phyloP scores from a whole-genome alignment of 495 filamentous ascomycete species.

The Podospora australis region DNA sequence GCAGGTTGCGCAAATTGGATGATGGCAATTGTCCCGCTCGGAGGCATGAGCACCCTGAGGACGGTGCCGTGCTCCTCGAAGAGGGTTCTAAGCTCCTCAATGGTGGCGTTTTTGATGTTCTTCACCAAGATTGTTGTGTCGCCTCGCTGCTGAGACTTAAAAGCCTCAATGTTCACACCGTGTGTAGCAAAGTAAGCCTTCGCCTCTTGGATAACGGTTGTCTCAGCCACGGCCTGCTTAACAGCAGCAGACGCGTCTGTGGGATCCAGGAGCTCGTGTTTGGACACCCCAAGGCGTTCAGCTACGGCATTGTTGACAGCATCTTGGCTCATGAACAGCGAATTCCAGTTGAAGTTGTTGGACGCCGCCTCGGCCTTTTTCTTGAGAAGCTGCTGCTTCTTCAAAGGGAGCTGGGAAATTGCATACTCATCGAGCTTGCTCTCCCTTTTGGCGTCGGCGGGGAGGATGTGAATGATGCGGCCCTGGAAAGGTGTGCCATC shows the following conservation, averaged over 20 bases:
- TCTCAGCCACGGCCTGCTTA: constrained; percentile 95
- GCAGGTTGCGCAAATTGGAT: constrained; percentile 74
- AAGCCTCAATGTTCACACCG: constrained; percentile 85
- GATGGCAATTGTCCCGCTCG: constrained; percentile 86
- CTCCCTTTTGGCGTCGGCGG: constrained; percentile 71
- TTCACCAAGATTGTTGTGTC: constrained; percentile 89
- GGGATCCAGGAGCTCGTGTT: constrained; percentile 85
- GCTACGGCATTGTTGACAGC: constrained; percentile 89
- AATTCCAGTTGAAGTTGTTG: constrained; percentile 90
- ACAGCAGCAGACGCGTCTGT: constrained; percentile 89
- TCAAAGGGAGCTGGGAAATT: constrained; percentile 81
- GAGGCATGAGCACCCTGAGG: constrained; percentile 78
- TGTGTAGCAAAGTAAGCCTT: constrained; percentile 81
- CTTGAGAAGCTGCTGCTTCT: constrained; percentile 86
- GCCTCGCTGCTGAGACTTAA: constrained; percentile 74
- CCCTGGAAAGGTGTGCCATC: constrained; percentile 87
- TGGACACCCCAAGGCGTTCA: constrained; percentile 76
- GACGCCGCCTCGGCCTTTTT: constrained; percentile 70
- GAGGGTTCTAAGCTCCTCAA: constrained; percentile 57
- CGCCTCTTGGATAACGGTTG: constrained; percentile 91
- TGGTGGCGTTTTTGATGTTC: constrained; percentile 79
- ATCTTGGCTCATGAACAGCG: constrained; percentile 95
- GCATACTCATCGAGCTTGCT: constrained; percentile 79
- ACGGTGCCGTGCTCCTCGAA: constrained; percentile 71
- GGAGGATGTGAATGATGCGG: constrained; percentile 81